Conservation (phyloP, 75 land plant species). For the Ceratopteris richardii region DNA sequence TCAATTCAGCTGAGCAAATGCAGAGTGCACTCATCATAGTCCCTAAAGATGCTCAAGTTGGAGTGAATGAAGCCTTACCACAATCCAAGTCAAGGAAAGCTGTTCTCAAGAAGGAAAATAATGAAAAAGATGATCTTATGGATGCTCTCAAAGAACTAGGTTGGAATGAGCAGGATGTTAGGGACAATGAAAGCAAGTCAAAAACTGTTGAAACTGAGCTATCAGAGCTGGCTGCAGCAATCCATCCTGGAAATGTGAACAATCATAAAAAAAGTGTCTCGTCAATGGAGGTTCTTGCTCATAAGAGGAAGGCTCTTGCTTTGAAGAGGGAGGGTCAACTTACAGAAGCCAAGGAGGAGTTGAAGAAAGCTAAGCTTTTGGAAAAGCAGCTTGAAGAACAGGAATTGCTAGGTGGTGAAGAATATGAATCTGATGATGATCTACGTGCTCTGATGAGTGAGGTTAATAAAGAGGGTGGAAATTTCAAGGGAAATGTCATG, state of each 20-base stretch:
- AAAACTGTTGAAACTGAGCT: slow-evolving; percentile 63
- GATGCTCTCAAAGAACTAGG: slow-evolving; percentile 78
- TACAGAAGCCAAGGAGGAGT: slow-evolving; percentile 87
- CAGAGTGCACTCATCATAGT: too few relatives aligned
- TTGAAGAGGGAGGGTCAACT: slow-evolving; percentile 84
- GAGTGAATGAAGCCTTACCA: not conserved
- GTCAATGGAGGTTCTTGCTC: slow-evolving; percentile 53
- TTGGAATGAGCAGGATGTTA: slow-evolving; percentile 76
- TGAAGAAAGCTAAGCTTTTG: slow-evolving; percentile 80
- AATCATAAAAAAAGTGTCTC: not conserved
- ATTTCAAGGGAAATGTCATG: slow-evolving; percentile 7
- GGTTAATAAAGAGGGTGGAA: slow-evolving; percentile 45
- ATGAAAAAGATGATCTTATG: slow-evolving; percentile 50
- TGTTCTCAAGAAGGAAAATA: slow-evolving; percentile 9
- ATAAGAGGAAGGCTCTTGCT: slow-evolving; percentile 65
- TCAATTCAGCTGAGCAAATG: not conserved
- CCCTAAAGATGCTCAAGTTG: not conserved
- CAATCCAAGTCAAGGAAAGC: not conserved
- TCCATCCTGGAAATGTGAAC: slow-evolving; percentile 7
- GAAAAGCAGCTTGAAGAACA: slow-evolving; percentile 78
- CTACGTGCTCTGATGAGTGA: slow-evolving; percentile 49
- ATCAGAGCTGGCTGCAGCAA: slow-evolving; percentile 6
- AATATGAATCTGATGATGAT: slow-evolving; percentile 78
- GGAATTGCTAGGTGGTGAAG: slow-evolving; percentile 46
- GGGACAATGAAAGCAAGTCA: slow-evolving; percentile 29